Evolutionary conservation across 495 filamentous ascomycete species (phyloP), one percentile per base, ranked within the genome.

Genomic region (Aspergillus cavernicola): DNA sequence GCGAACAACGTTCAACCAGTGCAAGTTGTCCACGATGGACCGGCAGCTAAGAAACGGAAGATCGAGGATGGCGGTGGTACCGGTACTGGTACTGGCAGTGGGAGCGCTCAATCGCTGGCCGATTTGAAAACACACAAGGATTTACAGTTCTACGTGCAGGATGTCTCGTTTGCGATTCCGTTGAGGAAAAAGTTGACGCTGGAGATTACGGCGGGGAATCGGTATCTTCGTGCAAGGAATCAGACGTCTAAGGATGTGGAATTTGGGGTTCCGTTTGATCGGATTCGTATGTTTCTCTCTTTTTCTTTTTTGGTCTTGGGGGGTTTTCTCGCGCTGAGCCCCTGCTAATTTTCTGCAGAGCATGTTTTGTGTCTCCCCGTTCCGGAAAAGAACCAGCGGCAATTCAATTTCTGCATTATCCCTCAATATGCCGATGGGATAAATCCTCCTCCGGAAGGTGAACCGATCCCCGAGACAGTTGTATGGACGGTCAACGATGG

Each of bases 161-260:
- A 92, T 53, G 78, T 92, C 11, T 89, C 87, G 1, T 80, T 90
- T 31, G 77, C 83, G 3, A 79, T 88, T n/a, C 93, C 93, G 13
- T 86, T 89, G 71, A 79, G 93, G 55, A 98, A 97, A 74, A 98
- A 97, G 74, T 84, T 92, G 61, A 87, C 81, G 36, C 72, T 97
- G 24, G 86, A 89, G 69, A 75, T 97, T 20, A 68, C 67, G 15
- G 67, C 69, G 73, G 82, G 63, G 58, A 75, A 59, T 70, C 72
- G 58, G 10, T 85, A 83, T 46, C 64, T 97, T 36, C 85, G 86
- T 49, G 89, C 86, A 8, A 76, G 82, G 18, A 84, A 84, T 40
- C 75, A 85, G 7, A 69, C 80, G 15, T 83, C 81, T 10, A 83
- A 83, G 29, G 77, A 75, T 52, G 77, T 88, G 3, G 87, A 90